Conservation (phyloP, 2,329 filamentous ascomycete genomes). For the Exophiala alcalophila region DNA sequence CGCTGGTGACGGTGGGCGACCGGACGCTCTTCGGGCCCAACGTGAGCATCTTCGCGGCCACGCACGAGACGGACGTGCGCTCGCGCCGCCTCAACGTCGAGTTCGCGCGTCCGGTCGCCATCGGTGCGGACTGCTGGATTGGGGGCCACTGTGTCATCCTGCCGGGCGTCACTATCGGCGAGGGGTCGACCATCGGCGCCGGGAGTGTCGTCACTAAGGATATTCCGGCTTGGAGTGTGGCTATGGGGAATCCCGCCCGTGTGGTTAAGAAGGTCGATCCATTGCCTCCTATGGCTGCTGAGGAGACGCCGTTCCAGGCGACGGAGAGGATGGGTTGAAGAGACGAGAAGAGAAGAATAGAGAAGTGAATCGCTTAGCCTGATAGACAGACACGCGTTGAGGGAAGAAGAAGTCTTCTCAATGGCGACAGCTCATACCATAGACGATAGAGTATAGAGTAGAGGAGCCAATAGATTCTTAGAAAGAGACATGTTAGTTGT, state of each 20-base stretch:
- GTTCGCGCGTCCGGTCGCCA: constrained; percentile 65
- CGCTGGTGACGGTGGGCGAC: constrained; percentile 68
- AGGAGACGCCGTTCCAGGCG: too few species aligned
- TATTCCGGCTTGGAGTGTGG: constrained; percentile 43
- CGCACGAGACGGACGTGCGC: constrained; percentile 71
- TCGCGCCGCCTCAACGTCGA: constrained; percentile 75
- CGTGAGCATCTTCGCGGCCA: constrained; percentile 70
- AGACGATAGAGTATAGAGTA: too few species aligned
- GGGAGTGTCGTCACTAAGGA: constrained; percentile 44
- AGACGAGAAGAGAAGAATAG: too few species aligned
- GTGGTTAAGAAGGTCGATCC: constrained; percentile 41
- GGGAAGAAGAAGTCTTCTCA: too few species aligned
- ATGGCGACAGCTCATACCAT: too few species aligned
- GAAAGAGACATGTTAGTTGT: too few species aligned
- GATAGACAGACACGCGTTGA: too few species aligned
- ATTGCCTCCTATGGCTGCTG: too few species aligned
- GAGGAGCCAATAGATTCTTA: too few species aligned
- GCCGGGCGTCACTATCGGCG: constrained; percentile 43
- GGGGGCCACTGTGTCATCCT: constrained; percentile 47
- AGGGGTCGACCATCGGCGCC: constrained; percentile 43
- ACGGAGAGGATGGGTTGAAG: too few species aligned
- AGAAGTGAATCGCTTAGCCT: too few species aligned
- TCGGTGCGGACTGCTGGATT: constrained; percentile 51
- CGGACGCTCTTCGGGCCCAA: constrained; percentile 77
- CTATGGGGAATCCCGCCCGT: constrained; percentile 41